Percentiles rank a stretch among this genome's conserved stretches.
phyloP scores from a whole-genome alignment of 805 yeast genomes.

The Saccharomyces kudriavzevii region DNA sequence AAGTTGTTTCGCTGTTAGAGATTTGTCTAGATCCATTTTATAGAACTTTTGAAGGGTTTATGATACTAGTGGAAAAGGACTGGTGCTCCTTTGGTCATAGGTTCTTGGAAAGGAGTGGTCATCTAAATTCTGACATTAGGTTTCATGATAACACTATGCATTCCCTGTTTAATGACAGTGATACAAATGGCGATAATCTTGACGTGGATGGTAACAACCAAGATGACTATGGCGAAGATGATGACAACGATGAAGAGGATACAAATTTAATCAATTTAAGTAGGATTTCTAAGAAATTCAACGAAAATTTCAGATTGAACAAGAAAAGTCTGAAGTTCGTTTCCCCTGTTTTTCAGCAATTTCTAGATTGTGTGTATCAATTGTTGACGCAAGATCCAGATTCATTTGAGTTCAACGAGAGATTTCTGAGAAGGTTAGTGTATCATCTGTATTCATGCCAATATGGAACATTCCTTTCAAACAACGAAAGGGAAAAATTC shows the following conservation, averaged over 20 bases:
- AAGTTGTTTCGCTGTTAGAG: conserved; percentile 74
- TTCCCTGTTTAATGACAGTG: background rate
- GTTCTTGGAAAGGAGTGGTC: conserved; percentile 77
- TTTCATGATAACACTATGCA: conserved; percentile 35
- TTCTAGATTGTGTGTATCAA: conserved; percentile 83
- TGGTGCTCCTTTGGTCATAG: conserved; percentile 94
- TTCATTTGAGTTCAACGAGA: conserved; percentile 78
- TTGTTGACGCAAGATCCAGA: conserved; percentile 60
- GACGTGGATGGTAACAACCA: background rate
- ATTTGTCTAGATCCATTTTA: conserved; percentile 84
- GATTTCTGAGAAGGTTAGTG: conserved; percentile 73
- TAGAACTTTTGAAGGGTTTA: conserved; percentile 82
- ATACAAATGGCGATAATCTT: background rate
- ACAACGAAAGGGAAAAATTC: conserved; percentile 58
- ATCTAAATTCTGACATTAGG: conserved; percentile 47
- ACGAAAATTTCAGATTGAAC: conserved; percentile 39
- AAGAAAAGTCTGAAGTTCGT: conserved; percentile 45
- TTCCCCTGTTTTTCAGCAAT: conserved; percentile 94
- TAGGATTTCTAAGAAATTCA: background rate
- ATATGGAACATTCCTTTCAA: conserved; percentile 81
- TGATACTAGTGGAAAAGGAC: conserved; percentile 80
- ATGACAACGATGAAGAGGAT: background rate
- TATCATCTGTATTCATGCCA: conserved; percentile 92
- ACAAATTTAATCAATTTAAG: background rate
- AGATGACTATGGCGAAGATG: background rate